Evolutionary conservation across 1,139 yeast species (phyloP), one percentile per base, ranked within the genome.

Genomic region (Ogataea hybrid): DNA sequence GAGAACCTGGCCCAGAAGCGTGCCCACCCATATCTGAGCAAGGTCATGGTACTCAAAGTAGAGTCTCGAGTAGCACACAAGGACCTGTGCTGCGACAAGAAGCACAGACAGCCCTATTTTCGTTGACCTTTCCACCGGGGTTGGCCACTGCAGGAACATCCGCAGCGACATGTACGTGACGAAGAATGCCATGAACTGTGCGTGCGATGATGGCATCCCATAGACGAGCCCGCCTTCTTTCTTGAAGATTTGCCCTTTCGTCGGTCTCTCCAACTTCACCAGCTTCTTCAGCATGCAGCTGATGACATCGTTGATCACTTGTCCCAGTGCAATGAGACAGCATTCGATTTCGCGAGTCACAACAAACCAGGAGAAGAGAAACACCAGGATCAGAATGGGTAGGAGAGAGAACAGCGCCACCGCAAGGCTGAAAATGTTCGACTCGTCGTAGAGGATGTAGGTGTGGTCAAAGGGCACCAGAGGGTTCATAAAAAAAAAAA

Each of bases 161-260:
- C 76, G 70, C 50, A 87, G 70, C 7, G 73, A 59, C 43, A 79
- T 69, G 62, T 87, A 89, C 4, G 81, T 73, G 12, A 83, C 77
- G 55, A 84, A 81, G 62, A 81, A 92, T 1, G 95, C 94, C 89
- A 89, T 85, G 64, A 90, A 92, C 64, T 92, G 98, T 0, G 96
- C 81, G 63, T 92, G 98, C 2, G 97, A 96, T 42, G 92, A 81
- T 0, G 98, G 98, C 97, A 92, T 90, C 0, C 98, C 98, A 61
- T 84, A 88, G 1, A 43, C 47, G 15, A 59, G 47, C 2, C 53
- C 50, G 11, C 62, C 56, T 23, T 52, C 56, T 14, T 49, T n/a
- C n/a, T n/a, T n/a, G n/a, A n/a, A n/a, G n/a, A n/a, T n/a, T n/a
- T n/a, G n/a, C n/a, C n/a, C n/a, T 41, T 81, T 51, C 5, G 73